phyloP scores from a whole-genome alignment of 441 rosid species.

The Arabidopsis lyrata region DNA sequence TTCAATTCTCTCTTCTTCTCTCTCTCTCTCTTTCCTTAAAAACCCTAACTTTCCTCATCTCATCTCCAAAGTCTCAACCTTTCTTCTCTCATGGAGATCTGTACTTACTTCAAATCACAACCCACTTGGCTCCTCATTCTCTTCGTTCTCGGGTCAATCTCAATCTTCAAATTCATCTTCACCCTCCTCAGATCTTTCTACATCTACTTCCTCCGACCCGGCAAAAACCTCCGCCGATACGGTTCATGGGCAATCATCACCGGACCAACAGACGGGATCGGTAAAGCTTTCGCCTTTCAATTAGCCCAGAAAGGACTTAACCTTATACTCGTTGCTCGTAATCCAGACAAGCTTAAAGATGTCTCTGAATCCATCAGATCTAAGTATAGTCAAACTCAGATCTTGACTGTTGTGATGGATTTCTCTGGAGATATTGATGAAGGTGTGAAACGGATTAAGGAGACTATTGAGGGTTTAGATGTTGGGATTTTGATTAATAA shows the following conservation, averaged over 20 bases:
- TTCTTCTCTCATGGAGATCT: slow-evolving; percentile 56
- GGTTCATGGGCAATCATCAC: slow-evolving; percentile 95
- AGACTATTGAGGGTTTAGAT: slow-evolving; percentile 69
- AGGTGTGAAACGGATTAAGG: slow-evolving; percentile 69
- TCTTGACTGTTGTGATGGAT: slow-evolving; percentile 75
- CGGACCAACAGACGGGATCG: slow-evolving; percentile 92
- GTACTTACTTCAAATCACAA: slow-evolving; percentile 65
- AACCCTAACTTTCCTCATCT: slow-evolving; percentile 18
- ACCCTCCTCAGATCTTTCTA: slow-evolving; percentile 68
- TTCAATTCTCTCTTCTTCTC: slow-evolving; percentile 7
- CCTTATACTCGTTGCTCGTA: slow-evolving; percentile 83
- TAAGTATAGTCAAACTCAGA: slow-evolving; percentile 54
- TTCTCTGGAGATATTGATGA: slow-evolving; percentile 83
- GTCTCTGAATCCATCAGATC: slow-evolving; percentile 68
- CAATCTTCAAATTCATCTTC: slow-evolving; percentile 54
- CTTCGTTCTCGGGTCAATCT: slow-evolving; percentile 65
- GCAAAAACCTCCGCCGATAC: slow-evolving; percentile 76
- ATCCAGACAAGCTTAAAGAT: slow-evolving; percentile 68
- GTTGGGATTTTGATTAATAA: slow-evolving; percentile 84
- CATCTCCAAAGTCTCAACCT: slow-evolving; percentile 27
- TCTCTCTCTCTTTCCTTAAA: slow-evolving; percentile 7
- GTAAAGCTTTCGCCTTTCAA: slow-evolving; percentile 86
- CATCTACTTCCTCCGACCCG: slow-evolving; percentile 81
- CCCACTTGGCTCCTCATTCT: slow-evolving; percentile 68
- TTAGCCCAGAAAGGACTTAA: slow-evolving; percentile 77